Base-by-base conservation (phyloP, 306 rosid species). In the Cicer pinnatifidum region DNA sequence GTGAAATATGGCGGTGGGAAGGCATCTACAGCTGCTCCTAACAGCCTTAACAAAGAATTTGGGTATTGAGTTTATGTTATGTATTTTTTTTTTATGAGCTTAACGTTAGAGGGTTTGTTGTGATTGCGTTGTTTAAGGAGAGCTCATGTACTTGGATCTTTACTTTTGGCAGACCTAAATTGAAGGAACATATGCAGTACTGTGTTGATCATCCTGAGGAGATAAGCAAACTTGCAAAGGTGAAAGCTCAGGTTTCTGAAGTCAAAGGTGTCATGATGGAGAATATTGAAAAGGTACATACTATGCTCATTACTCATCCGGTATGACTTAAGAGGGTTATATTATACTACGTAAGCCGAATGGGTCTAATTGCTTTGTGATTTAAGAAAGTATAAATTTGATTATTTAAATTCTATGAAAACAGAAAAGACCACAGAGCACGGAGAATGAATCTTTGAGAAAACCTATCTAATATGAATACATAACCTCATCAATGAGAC, bases 181-280 rank as follows among this genome's bases (percentile, higher is more conserved):
- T 93, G 96, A 93, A 89, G 90, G 98, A 93, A 72, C 98, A 91
- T 45, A 91, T 93, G 98, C 97, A 91, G 80, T 93, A 93, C 81
- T 93, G 98, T 70, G 84, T 88, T 70, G 96, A 91, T 81, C 97
- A 93, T 75, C 98, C 98, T 39, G 98, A 93, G 76, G 98, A 93
- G 87, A 82, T 93, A 39, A 93, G 90, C 87, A 93, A 93, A 87
- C 96, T 93, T 65, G 92, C 98, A 4, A 93, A 91, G 87, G 98
- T 93, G 78, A 89, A 89, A 73, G 97, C 97, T 75, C 97, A 93
- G 86, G 98, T 93, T 73, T 89, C 98, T 58, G 98, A 93, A 82
- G 98, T 93, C 68, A 93, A 93, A 84, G 98, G 94, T 75, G 98
- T 93, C 80, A 93, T 93, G 98, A 93, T 93, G 97, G 98, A 93